phyloP scores from a whole-genome alignment of 768 basidiomycete genomes.

The Suillus brevipes region DNA sequence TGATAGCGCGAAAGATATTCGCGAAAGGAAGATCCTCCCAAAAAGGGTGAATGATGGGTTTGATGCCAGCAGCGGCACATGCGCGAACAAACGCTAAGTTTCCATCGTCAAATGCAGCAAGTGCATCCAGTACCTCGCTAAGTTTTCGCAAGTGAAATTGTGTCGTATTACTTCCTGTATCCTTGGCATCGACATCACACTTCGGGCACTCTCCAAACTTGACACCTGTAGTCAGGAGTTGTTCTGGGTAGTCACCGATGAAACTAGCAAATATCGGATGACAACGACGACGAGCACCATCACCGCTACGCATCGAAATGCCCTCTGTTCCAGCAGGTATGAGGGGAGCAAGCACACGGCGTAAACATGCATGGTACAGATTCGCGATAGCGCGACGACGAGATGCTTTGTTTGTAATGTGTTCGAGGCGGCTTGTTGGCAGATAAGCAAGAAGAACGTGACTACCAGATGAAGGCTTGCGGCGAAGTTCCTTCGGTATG shows the following conservation, averaged over 20 bases:
- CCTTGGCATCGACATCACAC: slow-evolving; percentile 1
- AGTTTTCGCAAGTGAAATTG: slow-evolving; percentile 1
- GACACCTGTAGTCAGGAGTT: too few species aligned
- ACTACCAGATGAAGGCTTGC: slow-evolving; percentile 2
- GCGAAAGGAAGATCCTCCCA: too few species aligned
- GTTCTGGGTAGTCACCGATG: too few species aligned
- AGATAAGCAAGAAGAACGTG: neutral
- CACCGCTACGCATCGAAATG: slow-evolving; percentile 31
- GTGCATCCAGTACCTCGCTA: too few species aligned
- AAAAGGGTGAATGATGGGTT: too few species aligned
- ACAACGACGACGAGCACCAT: slow-evolving; percentile 40
- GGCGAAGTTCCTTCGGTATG: slow-evolving; percentile 35
- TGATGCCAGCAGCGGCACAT: too few species aligned
- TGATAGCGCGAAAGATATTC: too few species aligned
- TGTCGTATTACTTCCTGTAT: slow-evolving; percentile 2
- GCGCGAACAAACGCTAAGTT: too few species aligned
- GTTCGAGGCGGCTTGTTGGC: neutral
- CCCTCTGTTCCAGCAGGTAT: slow-evolving; percentile 30
- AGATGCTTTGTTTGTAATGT: slow-evolving; percentile 16
- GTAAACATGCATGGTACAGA: slow-evolving; percentile 39
- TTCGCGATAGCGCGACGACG: slow-evolving; percentile 29
- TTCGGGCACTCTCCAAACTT: too few species aligned
- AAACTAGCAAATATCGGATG: slow-evolving; percentile 16
- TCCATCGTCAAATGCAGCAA: too few species aligned
- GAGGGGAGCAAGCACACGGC: slow-evolving; percentile 31